Conservation (phyloP, 108 stramenopile genomes). For the Schizochytrium sp. region DNA sequence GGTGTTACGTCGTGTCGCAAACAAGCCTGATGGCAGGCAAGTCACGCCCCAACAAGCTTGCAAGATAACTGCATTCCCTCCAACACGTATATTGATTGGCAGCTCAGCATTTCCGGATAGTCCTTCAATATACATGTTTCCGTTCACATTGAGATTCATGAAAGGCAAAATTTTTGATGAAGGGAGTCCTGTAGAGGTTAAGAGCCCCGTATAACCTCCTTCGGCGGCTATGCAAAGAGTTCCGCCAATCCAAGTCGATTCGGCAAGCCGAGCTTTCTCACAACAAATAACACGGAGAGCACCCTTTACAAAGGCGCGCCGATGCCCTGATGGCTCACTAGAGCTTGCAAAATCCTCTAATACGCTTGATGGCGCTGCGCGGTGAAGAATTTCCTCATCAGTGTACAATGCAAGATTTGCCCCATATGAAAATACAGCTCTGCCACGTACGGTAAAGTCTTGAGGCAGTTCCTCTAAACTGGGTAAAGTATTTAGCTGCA, state of each 20-base stretch:
- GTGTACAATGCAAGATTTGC: not conserved
- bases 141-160: not conserved
- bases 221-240: not conserved
- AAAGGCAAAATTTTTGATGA: not conserved
- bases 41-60: not conserved
- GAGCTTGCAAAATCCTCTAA: not conserved
- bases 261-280: not conserved
- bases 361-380: not conserved
- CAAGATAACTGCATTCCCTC: not conserved
- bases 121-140: constrained; percentile 8
- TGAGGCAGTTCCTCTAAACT: not conserved
- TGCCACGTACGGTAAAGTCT: not conserved
- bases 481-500: not conserved
- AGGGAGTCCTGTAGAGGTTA: not conserved
- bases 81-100: not conserved
- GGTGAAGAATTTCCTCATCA: constrained; percentile 3
- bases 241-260: not conserved
- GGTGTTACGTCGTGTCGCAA: not conserved
- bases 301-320: not conserved
- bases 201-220: not conserved
- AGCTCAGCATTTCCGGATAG: not conserved
- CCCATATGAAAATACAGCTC: not conserved
- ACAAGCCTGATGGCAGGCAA: not conserved
- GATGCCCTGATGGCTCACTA: not conserved
- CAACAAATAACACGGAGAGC: not conserved